Evolutionary conservation across 306 rosid species (phyloP).

Genomic region (Vigna mungo): DNA sequence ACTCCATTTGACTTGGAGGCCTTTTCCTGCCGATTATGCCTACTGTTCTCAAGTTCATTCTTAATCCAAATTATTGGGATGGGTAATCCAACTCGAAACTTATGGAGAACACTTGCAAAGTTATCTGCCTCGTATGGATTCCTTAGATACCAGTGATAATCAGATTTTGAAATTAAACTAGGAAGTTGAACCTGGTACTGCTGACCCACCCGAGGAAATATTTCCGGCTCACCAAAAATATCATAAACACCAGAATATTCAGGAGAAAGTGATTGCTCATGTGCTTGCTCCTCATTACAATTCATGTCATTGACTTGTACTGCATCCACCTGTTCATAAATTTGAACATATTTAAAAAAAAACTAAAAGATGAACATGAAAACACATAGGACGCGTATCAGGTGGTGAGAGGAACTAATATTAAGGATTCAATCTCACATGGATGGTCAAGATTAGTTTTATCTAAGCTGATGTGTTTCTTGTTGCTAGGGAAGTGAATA

Average conservation of each 20-base stretch:
- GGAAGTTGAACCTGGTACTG: slow-evolving; percentile 78
- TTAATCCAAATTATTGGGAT: slow-evolving; percentile 65
- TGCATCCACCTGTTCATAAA: slow-evolving; percentile 64
- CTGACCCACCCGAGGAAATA: slow-evolving; percentile 77
- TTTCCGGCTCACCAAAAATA: slow-evolving; percentile 67
- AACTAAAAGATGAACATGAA: neutral
- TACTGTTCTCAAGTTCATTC: slow-evolving; percentile 44
- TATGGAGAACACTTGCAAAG: slow-evolving; percentile 38
- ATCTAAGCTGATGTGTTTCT: neutral
- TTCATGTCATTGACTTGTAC: slow-evolving; percentile 51
- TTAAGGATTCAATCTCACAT: neutral
- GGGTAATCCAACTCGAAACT: slow-evolving; percentile 65
- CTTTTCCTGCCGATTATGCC: slow-evolving; percentile 37
- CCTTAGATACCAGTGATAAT: slow-evolving; percentile 48
- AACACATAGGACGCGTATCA: neutral
- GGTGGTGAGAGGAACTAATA: neutral
- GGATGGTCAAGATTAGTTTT: neutral
- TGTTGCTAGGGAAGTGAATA: neutral
- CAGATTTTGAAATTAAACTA: slow-evolving; percentile 51
- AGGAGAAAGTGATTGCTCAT: slow-evolving; percentile 56
- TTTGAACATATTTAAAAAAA: slow-evolving; percentile 41
- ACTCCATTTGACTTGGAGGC: slow-evolving; percentile 44
- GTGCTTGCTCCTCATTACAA: slow-evolving; percentile 50
- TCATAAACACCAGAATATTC: slow-evolving; percentile 58
- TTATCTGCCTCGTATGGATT: slow-evolving; percentile 45